phyloP scores from a whole-genome alignment of 2,329 filamentous ascomycete genomes.

The Podosphaera aphanis region DNA sequence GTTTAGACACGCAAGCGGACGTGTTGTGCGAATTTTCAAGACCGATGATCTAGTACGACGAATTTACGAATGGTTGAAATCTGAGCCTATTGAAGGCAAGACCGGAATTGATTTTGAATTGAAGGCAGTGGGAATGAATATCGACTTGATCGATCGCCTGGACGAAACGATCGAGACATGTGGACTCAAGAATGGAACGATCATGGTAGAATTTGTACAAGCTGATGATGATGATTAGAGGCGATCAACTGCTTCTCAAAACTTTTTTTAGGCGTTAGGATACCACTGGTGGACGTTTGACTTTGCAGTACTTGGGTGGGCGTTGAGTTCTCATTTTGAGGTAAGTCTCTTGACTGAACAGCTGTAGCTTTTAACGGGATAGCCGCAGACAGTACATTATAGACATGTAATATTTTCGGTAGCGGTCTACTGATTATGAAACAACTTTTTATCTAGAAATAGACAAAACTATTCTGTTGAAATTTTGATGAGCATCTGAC shows the following conservation, averaged over 20 bases:
- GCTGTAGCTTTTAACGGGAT: too few species aligned
- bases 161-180: slow-evolving; percentile 56
- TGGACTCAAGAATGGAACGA: slow-evolving; percentile 73
- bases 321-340: too few species aligned
- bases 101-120: slow-evolving; percentile 64
- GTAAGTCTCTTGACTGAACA: too few species aligned
- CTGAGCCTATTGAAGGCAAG: slow-evolving; percentile 60
- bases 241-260: neutral
- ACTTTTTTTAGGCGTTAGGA: neutral
- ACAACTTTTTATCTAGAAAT: too few species aligned
- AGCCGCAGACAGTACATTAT: too few species aligned
- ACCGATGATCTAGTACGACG: slow-evolving; percentile 53
- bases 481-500: too few species aligned
- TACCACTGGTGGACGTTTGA: too few species aligned
- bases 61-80: slow-evolving; percentile 93
- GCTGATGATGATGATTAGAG: slow-evolving; percentile 23
- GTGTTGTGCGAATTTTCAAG: slow-evolving; percentile 69
- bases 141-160: slow-evolving; percentile 57
- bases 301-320: too few species aligned
- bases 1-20: slow-evolving; percentile 64
- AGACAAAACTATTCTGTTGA: too few species aligned
- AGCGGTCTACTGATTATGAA: too few species aligned
- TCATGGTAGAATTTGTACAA: slow-evolving; percentile 75
- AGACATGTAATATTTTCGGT: too few species aligned
- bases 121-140: slow-evolving; percentile 46